These are phyloP conservation scores for Phascolomyces articulosus DNA, from an alignment of 371 early-diverging fungal genomes.

Conservation along the genomic window DNA sequence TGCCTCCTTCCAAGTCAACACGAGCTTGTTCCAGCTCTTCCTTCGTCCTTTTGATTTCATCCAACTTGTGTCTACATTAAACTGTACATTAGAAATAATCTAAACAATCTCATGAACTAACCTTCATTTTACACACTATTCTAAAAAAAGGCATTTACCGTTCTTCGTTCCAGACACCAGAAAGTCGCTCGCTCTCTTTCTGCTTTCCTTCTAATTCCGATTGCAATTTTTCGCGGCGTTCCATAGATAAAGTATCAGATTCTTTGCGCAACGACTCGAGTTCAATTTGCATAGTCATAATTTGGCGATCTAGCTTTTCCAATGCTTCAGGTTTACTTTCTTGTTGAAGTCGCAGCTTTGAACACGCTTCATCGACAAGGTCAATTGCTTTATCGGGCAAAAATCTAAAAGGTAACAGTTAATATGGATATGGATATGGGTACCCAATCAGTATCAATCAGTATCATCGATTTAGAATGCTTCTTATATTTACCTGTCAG, in stretches of 20 bases:
- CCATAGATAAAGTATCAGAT: conserved; percentile 69
- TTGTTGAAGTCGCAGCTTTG: conserved; percentile 78
- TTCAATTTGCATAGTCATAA: conserved; percentile 79
- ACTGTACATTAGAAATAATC: background rate
- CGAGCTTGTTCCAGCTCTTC: conserved; percentile 77
- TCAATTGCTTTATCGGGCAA: conserved; percentile 80
- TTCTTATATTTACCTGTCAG: conserved; percentile 51
- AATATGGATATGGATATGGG: background rate
- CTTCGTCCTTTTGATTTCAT: conserved; percentile 74
- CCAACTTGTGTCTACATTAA: conserved; percentile 54
- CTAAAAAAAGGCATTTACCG: conserved; percentile 27
- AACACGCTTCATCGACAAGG: conserved; percentile 89
- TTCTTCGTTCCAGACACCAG: conserved; percentile 74
- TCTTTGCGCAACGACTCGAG: conserved; percentile 78
- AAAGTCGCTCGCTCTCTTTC: conserved; percentile 63
- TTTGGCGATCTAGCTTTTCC: conserved; percentile 73
- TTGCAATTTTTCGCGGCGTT: conserved; percentile 71
- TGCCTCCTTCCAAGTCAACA: conserved; percentile 71
- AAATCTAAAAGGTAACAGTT: conserved; percentile 18
- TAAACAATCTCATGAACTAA: too few species aligned
- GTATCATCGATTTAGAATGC: too few species aligned
- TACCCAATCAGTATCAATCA: too few species aligned
- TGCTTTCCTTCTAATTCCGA: conserved; percentile 67
- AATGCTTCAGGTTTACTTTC: conserved; percentile 86
- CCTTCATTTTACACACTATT: background rate